Percentiles rank a stretch among this genome's conserved stretches.
Conservation (phyloP, 2,329 filamentous ascomycete genomes). For the Xylariomycetidae sp. region DNA sequence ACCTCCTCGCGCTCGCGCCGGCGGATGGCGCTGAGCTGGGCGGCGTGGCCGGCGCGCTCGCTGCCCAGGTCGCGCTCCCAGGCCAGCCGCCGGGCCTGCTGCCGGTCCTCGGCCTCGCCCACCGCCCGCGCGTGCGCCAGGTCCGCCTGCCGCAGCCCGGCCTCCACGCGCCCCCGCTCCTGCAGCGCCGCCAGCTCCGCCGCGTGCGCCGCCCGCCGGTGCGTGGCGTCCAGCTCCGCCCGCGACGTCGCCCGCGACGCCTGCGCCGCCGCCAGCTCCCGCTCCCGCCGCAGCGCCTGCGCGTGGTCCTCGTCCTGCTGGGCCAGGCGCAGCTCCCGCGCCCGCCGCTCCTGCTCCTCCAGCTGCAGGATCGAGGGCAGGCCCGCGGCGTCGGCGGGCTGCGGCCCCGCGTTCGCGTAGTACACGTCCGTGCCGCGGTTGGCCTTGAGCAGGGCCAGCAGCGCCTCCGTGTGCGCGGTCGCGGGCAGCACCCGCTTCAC, state of each 20-base stretch:
- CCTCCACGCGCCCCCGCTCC: slow-evolving; percentile 41
- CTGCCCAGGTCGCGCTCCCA: slow-evolving; percentile 42
- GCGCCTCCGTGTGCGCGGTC: slow-evolving; percentile 27
- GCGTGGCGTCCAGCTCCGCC: slow-evolving; percentile 46
- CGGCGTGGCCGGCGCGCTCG: slow-evolving; percentile 42
- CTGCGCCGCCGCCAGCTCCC: slow-evolving; percentile 46
- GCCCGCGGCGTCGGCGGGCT: slow-evolving; percentile 47
- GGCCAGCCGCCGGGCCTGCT: slow-evolving; percentile 38
- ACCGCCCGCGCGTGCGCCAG: slow-evolving; percentile 39
- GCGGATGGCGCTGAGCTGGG: slow-evolving; percentile 42
- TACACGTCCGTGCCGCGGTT: slow-evolving; percentile 49
- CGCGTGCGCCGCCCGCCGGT: slow-evolving; percentile 38
- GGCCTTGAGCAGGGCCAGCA: slow-evolving; percentile 42
- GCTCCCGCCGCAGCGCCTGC: slow-evolving; percentile 40
- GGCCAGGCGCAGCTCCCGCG: slow-evolving; percentile 37
- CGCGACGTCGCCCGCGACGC: slow-evolving; percentile 43
- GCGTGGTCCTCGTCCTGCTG: slow-evolving; percentile 44
- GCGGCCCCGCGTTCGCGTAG: slow-evolving; percentile 46
- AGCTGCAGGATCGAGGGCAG: slow-evolving; percentile 44
- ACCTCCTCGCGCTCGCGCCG: slow-evolving; percentile 46
- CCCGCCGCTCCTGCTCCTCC: slow-evolving; percentile 44
- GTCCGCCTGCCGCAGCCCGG: slow-evolving; percentile 33
- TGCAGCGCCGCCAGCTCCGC: slow-evolving; percentile 39
- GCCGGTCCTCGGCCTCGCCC: slow-evolving; percentile 36
- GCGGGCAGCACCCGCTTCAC: slow-evolving; percentile 37